These are phyloP conservation scores for Discostella stelligera DNA, from an alignment of 352 stramenopile genomes.

Conservation along the genomic window DNA sequence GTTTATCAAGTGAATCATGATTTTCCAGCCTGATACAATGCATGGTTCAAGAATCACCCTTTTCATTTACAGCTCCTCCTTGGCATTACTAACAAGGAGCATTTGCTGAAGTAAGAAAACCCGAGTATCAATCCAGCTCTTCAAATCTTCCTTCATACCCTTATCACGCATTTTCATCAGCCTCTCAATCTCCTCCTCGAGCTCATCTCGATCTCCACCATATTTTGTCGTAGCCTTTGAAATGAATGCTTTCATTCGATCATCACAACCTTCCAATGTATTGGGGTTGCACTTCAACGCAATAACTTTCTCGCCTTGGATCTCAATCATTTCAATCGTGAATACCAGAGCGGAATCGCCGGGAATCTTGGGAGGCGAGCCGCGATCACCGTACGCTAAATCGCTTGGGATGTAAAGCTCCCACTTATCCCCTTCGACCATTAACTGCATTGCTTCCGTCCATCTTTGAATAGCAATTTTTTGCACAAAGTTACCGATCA, in stretches of 20 bases:
- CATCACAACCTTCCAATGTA: constrained; percentile 67
- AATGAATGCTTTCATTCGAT: constrained; percentile 73
- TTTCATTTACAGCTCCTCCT: constrained; percentile 28
- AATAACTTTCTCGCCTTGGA: constrained; percentile 75
- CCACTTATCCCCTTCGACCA: constrained; percentile 86
- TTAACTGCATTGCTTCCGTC: constrained; percentile 90
- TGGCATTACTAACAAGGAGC: constrained; percentile 22
- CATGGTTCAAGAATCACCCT: neutral
- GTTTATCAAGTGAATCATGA: neutral
- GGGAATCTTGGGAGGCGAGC: constrained; percentile 90
- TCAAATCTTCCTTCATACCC: constrained; percentile 68
- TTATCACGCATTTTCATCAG: constrained; percentile 38
- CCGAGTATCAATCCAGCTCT: constrained; percentile 64
- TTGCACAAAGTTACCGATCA: neutral
- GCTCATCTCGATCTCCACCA: constrained; percentile 49
- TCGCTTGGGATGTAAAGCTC: constrained; percentile 88
- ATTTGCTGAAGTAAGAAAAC: constrained; percentile 61
- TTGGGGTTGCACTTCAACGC: constrained; percentile 57
- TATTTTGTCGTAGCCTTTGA: constrained; percentile 57
- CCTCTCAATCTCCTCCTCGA: constrained; percentile 53
- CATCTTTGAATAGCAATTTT: constrained; percentile 63
- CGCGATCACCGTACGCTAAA: constrained; percentile 92
- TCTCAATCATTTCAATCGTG: constrained; percentile 95
- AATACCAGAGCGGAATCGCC: constrained; percentile 94
- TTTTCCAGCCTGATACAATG: neutral